phyloP scores from a whole-genome alignment of 108 stramenopile species.

The Chaetoceros muelleri region DNA sequence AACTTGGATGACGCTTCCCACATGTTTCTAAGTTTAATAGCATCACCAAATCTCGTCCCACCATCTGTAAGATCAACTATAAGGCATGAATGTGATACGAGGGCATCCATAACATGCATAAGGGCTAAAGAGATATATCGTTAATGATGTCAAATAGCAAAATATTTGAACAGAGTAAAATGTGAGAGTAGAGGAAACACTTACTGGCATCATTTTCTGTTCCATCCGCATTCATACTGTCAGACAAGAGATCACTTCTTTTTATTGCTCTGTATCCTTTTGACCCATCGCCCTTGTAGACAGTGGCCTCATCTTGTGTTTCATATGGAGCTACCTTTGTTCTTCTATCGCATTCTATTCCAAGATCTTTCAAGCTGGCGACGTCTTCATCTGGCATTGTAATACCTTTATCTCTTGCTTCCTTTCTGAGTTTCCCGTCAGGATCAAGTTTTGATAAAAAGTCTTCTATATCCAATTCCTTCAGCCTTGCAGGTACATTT shows the following conservation, averaged over 20 bases:
- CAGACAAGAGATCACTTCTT: conserved; percentile 28
- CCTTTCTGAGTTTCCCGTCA: conserved; percentile 45
- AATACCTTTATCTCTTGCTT: conserved; percentile 38
- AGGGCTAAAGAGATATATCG: conserved; percentile 14
- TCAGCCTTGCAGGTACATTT: conserved; percentile 53
- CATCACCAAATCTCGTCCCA: conserved; percentile 29
- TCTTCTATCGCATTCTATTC: conserved; percentile 35
- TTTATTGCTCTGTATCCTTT: conserved; percentile 64
- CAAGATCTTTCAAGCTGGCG: conserved; percentile 36
- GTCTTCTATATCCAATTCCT: conserved; percentile 48
- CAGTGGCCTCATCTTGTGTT: conserved; percentile 28
- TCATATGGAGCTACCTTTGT: conserved; percentile 40
- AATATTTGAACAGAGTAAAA: no score
- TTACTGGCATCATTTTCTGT: conserved; percentile 49
- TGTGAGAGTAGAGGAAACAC: no score
- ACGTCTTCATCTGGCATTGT: conserved; percentile 43
- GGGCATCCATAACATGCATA: conserved; percentile 80
- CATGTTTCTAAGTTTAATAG: conserved; percentile 43
- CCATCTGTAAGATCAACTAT: conserved; percentile 74
- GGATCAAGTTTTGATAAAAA: conserved; percentile 63
- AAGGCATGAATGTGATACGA: conserved; percentile 68
- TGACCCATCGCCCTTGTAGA: conserved; percentile 34
- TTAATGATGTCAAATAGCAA: neutral
- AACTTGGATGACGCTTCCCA: conserved; percentile 47
- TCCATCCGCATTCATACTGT: conserved; percentile 39